These are phyloP conservation scores for Hemisphaericaspora nanyangensis DNA, from an alignment of 805 yeast genomes.

Conservation along the genomic window DNA sequence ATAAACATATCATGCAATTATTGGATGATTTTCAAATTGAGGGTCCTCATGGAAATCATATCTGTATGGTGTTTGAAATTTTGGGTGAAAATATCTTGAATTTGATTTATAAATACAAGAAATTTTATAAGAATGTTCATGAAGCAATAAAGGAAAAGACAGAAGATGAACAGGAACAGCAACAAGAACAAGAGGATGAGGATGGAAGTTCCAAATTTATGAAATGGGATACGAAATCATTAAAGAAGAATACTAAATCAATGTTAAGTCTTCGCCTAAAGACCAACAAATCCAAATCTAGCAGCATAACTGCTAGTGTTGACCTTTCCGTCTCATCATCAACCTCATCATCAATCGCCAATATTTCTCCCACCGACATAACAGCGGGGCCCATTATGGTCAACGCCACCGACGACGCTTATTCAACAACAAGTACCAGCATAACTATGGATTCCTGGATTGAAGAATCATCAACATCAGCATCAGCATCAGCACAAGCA, in stretches of 20 bases:
- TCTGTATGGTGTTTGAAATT: slow-evolving; percentile 65
- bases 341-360: slow-evolving; percentile 1
- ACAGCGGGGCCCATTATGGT: not conserved
- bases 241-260: slow-evolving; percentile 17
- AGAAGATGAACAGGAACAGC: not conserved
- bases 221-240: slow-evolving; percentile 17
- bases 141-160: slow-evolving; percentile 3
- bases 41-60: slow-evolving; percentile 64
- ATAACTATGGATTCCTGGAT: not conserved
- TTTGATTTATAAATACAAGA: slow-evolving; percentile 45
- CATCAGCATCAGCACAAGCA: too few relatives aligned
- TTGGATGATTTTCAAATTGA: slow-evolving; percentile 51
- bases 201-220: slow-evolving; percentile 10
- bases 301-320: not conserved
- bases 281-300: slow-evolving; percentile 1
- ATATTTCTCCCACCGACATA: slow-evolving; percentile 4
- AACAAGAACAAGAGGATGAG: not conserved
- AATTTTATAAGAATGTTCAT: slow-evolving; percentile 3
- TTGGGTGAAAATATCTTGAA: slow-evolving; percentile 58
- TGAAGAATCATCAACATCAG: slow-evolving; percentile 2
- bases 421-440: not conserved
- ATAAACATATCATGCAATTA: slow-evolving; percentile 47
- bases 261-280: slow-evolving; percentile 19
- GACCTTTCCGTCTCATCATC: not conserved
- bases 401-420: not conserved